A percentile compares a stretch with the other conserved stretches of the same genome.
These are phyloP conservation scores for Sphaerostilbella broomeana DNA, from an alignment of 2,329 filamentous ascomycete genomes.

Conservation along the genomic window DNA sequence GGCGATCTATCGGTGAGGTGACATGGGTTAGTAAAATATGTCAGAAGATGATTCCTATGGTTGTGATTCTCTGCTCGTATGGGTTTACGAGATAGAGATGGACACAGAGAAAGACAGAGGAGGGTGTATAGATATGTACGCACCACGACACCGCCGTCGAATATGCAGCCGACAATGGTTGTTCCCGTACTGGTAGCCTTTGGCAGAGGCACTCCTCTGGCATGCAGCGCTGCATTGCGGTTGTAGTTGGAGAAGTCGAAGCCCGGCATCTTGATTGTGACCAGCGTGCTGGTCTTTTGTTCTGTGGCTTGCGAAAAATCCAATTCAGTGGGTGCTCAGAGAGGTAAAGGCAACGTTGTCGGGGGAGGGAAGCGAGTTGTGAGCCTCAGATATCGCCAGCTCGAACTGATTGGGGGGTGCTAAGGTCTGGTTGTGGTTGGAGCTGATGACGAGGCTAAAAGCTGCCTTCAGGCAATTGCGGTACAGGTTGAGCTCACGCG, in stretches of 20 bases:
- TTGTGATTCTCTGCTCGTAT: not conserved
- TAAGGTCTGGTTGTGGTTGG: conserved; percentile 12
- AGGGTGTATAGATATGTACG: too few relatives aligned
- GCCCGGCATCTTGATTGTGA: conserved; percentile 63
- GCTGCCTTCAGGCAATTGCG: conserved; percentile 35
- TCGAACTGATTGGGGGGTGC: not conserved
- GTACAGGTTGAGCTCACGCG: not conserved
- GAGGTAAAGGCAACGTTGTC: too few relatives aligned
- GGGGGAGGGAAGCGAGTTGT: not conserved
- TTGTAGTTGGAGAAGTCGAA: conserved; percentile 99
- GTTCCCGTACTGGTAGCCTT: conserved; percentile 98
- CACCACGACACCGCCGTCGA: conserved; percentile 90
- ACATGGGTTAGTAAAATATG: not conserved
- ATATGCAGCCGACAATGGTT: conserved; percentile 97
- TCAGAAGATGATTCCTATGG: not conserved
- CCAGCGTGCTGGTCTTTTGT: conserved; percentile 5
- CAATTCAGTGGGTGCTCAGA: too few relatives aligned
- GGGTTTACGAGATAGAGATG: not conserved
- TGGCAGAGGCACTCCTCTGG: conserved; percentile 85
- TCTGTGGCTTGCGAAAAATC: conserved; percentile 1
- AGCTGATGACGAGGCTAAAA: conserved; percentile 51
- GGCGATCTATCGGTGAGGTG: conserved; percentile 70
- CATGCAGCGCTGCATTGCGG: conserved; percentile 93
- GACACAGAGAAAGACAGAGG: not conserved
- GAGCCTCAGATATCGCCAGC: conserved; percentile 2